A percentile compares a stretch with the other conserved stretches of the same genome.
These are phyloP conservation scores for Globisporangium splendens DNA, from an alignment of 352 stramenopile genomes.

Conservation along the genomic window DNA sequence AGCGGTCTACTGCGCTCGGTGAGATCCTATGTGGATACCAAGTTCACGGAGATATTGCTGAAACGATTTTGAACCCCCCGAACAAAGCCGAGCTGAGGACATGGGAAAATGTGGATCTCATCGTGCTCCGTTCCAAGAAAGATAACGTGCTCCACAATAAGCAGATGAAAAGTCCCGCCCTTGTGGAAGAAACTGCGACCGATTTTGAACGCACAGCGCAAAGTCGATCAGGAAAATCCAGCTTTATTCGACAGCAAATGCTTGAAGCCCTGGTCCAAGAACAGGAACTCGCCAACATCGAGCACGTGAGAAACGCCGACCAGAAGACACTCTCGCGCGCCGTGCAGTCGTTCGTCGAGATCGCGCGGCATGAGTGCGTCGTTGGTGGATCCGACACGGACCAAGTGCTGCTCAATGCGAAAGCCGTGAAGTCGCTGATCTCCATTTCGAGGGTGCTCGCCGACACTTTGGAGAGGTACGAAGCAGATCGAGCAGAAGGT, in stretches of 20 bases:
- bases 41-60: conserved; percentile 29
- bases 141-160: conserved; percentile 23
- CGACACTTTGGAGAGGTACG: conserved; percentile 35
- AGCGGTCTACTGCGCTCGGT: conserved; percentile 41
- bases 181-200: conserved; percentile 3
- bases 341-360: conserved; percentile 38
- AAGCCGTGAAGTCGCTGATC: conserved; percentile 35
- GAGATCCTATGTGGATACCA: conserved; percentile 85
- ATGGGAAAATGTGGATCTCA: conserved; percentile 62
- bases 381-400: not conserved
- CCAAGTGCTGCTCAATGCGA: conserved; percentile 15
- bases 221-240: conserved; percentile 46
- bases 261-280: conserved; percentile 54
- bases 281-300: conserved; percentile 35
- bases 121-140: conserved; percentile 53
- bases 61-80: conserved; percentile 73
- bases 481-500: conserved; percentile 8
- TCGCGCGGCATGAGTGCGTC: conserved; percentile 10
- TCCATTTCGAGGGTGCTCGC: conserved; percentile 44
- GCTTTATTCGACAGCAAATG: conserved; percentile 39
- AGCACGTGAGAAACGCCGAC: conserved; percentile 23
- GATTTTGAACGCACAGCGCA: conserved; percentile 55
- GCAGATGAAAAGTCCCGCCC: not conserved
- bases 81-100: conserved; percentile 38
- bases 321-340: conserved; percentile 25